These are phyloP conservation scores for Amoebophrya sp. DNA, from an alignment of 169 alveolate genomes.

Conservation along the genomic window DNA sequence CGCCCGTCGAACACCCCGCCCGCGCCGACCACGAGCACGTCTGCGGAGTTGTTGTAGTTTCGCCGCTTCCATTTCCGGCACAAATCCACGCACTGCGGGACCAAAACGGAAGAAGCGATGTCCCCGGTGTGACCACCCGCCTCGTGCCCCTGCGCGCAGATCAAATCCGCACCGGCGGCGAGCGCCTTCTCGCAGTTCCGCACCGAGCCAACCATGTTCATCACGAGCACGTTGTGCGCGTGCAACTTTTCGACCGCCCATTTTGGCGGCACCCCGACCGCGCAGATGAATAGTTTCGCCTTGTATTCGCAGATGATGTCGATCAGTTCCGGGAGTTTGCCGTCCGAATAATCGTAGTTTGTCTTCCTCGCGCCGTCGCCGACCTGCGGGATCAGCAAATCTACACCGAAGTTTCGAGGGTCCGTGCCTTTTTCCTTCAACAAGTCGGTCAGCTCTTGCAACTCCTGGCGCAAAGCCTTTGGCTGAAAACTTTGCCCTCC, in stretches of 20 bases:
- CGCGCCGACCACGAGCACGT: constrained; percentile 48
- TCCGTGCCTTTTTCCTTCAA: too few relatives aligned
- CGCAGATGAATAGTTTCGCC: constrained; percentile 47
- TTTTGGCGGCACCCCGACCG: constrained; percentile 49
- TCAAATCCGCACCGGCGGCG: constrained; percentile 47
- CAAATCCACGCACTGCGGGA: constrained; percentile 37
- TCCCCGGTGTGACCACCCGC: constrained; percentile 45
- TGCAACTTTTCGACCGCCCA: constrained; percentile 44
- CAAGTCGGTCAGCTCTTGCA: too few relatives aligned
- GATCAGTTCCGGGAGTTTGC: constrained; percentile 39
- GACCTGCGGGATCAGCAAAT: too few relatives aligned
- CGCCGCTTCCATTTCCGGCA: constrained; percentile 4
- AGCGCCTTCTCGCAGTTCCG: constrained; percentile 47
- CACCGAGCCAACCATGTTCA: constrained; percentile 50
- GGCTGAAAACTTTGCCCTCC: too few relatives aligned
- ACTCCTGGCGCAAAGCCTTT: too few relatives aligned
- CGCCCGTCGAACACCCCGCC: constrained; percentile 53
- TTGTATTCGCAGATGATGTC: constrained; percentile 36
- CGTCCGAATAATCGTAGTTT: too few relatives aligned
- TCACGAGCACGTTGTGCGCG: not conserved
- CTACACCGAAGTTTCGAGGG: too few relatives aligned
- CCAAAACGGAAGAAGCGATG: constrained; percentile 46
- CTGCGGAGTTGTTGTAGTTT: not conserved
- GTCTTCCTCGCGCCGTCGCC: too few relatives aligned
- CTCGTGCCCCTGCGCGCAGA: constrained; percentile 50